Base-by-base conservation (phyloP, 768 basidiomycete genomes). In the Lepiota brunneoincarnata region DNA sequence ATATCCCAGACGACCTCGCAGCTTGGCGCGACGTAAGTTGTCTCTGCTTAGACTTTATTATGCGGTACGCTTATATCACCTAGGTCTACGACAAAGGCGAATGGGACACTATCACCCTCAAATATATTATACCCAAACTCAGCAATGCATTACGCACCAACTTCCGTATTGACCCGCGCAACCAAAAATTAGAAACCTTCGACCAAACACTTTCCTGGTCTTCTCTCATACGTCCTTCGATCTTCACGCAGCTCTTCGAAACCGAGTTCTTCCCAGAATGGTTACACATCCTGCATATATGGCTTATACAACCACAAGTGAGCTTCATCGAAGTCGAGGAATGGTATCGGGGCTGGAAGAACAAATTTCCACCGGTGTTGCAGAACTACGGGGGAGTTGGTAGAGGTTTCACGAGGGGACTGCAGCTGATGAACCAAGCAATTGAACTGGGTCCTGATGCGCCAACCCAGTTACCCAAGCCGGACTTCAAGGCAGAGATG, bases 201-300 rank as follows among this genome's bases (percentile, higher is more conserved):
- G 74, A 86, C 17, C 76, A 76, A 49, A 89, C 93, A 15, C 74
- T 98, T 40, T 74, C 75, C 1, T 99, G 97, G 97, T 75, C 78
- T 10, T 67, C 73, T 28, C 75, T 91, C 51, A 75, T 98, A 34
- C 86, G 91, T 6, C 69, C 83, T 0, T 84, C 89, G 3, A 81
- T 96, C 57, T 79, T 97, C 62, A 78, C 85, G 1, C 91, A 94
- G 63, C 73, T 99, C 11, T 72, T 99, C 58, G 91, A 96, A 67
- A 79, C 81, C 4, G 93, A 93, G 63, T 96, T 98, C 75, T 98
- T 98, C 80, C 91, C 93, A 3, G 96, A 97, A 66, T 99, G 95
- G 94, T 77, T 98, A 56, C 89, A 93, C 45, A 85, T 91, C 18
- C 75, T 99, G 20, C 87, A 95, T 64, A 70, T 92, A 41, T 98